phyloP scores from a whole-genome alignment of 2,329 filamentous ascomycete species.

The Colletotrichum ledebouriae region DNA sequence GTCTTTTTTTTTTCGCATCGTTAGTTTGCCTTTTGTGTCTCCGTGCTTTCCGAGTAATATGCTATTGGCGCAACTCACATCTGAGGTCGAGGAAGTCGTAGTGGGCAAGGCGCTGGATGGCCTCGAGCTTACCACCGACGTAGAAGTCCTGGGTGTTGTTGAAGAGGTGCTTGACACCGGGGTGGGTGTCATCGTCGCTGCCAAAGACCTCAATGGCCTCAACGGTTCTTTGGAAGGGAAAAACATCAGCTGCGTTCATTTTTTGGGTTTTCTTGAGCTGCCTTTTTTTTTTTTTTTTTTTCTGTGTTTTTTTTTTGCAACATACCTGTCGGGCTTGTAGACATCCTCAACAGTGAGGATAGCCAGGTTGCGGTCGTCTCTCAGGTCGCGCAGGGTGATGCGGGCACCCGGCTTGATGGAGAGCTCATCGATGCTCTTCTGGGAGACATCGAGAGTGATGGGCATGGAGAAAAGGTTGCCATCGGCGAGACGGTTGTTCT shows the following conservation, averaged over 20 bases:
- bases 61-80: constrained; percentile 69
- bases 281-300: constrained; percentile 49
- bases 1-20: constrained; percentile 63
- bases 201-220: constrained; percentile 97
- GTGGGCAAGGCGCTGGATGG: constrained; percentile 94
- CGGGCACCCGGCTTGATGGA: constrained; percentile 84
- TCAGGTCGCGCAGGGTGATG: constrained; percentile 91
- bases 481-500: constrained; percentile 86
- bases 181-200: constrained; percentile 89
- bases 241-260: constrained; percentile 49
- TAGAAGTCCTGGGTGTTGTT: constrained; percentile 87
- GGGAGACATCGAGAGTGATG: constrained; percentile 89
- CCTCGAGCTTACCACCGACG: constrained; percentile 95
- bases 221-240: constrained; percentile 69
- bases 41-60: background rate
- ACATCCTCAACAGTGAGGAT: constrained; percentile 97
- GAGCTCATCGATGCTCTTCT: constrained; percentile 79
- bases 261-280: constrained; percentile 46
- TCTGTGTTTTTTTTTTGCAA: constrained; percentile 34
- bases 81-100: constrained; percentile 98
- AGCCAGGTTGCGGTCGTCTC: constrained; percentile 95
- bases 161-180: constrained; percentile 91
- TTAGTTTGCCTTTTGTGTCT: background rate
- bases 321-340: constrained; percentile 95
- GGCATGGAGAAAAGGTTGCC: constrained; percentile 97